Conservation (phyloP, 1,284 basidiomycete genomes). For the Volvariella surrecta region DNA sequence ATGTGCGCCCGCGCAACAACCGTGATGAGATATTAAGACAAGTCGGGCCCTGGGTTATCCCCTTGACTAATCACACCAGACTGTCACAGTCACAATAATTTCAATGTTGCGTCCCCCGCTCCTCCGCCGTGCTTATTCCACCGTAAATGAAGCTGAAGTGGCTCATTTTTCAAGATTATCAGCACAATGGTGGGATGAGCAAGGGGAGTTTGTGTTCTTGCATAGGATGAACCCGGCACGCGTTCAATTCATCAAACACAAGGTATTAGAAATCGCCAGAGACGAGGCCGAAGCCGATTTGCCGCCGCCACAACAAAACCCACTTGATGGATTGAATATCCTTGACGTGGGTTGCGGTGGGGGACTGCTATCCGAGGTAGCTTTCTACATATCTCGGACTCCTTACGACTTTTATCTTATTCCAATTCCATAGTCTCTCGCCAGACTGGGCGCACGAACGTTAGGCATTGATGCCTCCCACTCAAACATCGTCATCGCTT, state of each 20-base stretch:
- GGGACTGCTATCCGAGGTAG: slow-evolving; percentile 86
- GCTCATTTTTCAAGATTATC: slow-evolving; percentile 90
- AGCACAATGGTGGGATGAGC: slow-evolving; percentile 95
- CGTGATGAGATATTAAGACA: background rate
- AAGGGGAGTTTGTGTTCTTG: slow-evolving; percentile 83
- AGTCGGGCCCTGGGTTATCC: background rate
- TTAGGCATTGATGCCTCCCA: slow-evolving; percentile 87
- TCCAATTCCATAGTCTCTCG: slow-evolving; percentile 53
- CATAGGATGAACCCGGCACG: slow-evolving; percentile 96
- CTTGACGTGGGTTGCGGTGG: slow-evolving; percentile 92
- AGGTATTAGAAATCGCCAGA: slow-evolving; percentile 51
- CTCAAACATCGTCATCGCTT: slow-evolving; percentile 83
- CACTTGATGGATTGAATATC: slow-evolving; percentile 51
- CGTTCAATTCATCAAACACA: slow-evolving; percentile 80
- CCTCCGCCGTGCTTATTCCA: slow-evolving; percentile 8
- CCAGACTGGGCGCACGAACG: slow-evolving; percentile 81
- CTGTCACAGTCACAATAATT: slow-evolving; percentile 3
- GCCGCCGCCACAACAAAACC: slow-evolving; percentile 17
- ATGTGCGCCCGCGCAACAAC: slow-evolving; percentile 10
- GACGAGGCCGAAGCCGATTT: slow-evolving; percentile 41
- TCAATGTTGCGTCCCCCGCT: slow-evolving; percentile 8
- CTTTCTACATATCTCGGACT: slow-evolving; percentile 4
- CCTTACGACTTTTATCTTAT: slow-evolving; percentile 3
- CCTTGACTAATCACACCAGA: slow-evolving; percentile 3
- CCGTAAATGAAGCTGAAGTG: slow-evolving; percentile 79